Conservation (phyloP, 139 green algal genomes). For the Chlorella sorokiniana region DNA sequence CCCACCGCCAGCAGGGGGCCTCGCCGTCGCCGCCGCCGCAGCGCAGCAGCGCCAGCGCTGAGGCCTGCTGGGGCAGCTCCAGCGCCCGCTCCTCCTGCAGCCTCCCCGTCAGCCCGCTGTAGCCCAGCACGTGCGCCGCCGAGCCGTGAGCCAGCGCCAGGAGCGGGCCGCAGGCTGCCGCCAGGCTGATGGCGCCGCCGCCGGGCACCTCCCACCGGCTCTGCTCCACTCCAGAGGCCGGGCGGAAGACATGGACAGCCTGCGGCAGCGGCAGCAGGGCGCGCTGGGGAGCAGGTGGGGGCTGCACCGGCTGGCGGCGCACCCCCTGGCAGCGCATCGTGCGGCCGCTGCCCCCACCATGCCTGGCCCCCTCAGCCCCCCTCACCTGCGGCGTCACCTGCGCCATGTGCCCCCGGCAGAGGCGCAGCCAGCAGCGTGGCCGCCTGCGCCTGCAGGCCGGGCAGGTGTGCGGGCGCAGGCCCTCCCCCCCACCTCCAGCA, state of each 20-base stretch:
- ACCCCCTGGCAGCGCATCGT: background rate
- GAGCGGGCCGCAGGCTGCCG: background rate
- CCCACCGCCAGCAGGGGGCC: constrained; percentile 12
- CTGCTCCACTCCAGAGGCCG: background rate
- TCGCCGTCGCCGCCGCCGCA: background rate
- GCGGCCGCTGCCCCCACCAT: background rate
- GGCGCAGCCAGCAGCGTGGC: constrained; percentile 5
- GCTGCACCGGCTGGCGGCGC: background rate
- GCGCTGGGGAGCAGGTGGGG: background rate
- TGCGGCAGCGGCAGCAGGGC: background rate
- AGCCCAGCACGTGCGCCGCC: background rate
- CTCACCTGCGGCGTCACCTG: constrained; percentile 31
- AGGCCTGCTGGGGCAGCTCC: constrained; percentile 21
- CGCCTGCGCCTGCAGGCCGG: background rate
- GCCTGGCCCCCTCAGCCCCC: background rate
- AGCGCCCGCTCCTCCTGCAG: constrained; percentile 21
- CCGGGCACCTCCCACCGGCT: background rate
- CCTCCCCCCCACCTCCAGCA: background rate
- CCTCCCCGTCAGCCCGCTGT: constrained; percentile 1
- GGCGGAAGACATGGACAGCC: background rate
- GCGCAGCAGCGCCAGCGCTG: constrained; percentile 18
- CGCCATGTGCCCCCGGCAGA: constrained; percentile 11
- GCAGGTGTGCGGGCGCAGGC: background rate
- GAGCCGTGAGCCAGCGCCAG: constrained; percentile 7
- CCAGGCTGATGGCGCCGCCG: background rate